Evolutionary conservation across 768 basidiomycete species (phyloP), one percentile per base, ranked within the genome.

Genomic region (Boletus fagicola): DNA sequence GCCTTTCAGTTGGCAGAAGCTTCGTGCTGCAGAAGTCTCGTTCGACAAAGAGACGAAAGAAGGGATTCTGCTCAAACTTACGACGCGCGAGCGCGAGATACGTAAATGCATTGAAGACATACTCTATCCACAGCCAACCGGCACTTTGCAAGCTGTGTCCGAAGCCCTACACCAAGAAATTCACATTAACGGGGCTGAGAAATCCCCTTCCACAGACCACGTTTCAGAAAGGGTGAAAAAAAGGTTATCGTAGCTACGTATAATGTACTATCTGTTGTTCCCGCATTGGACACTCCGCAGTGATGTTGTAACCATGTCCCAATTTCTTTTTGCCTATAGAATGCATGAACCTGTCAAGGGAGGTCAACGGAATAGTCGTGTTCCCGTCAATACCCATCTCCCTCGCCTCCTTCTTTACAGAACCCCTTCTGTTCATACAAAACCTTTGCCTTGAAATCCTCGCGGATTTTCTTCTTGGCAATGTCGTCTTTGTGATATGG

Each of bases 351-450:
- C 53, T 35, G 3, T 2, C 51, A 28, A 56, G 47, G 47, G 46
- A 54, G 45, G 57, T 47, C 50, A 46, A 63, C 65, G 64, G 53
- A 60, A 58, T 49, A 54, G 38, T 31, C 16, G 42, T 51, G 30
- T 45, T 54, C 54, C 31, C 24, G 53, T 72, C 66, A 97, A 73
- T 98, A 98, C 12, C 93, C 93, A 72, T 98, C 96, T 9, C 95
- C 95, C 76, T 98, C 96, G 38, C 93, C 92, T 12, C 94, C 94
- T 71, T 98, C 96, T 71, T 88, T 92, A 69, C 88, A 93, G 73
- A 96, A 98, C 3, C 96, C 96, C 62, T 86, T 85, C 70, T 90
- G 80, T 69, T 90, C 85, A 65, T 82, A 90, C 56, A 98, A 75
- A 42, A 96, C 81, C 65, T 90, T 82, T 35, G 93, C 85, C 73